phyloP scores from a whole-genome alignment of 495 filamentous ascomycete species.

The Lasiosphaeria miniovina region DNA sequence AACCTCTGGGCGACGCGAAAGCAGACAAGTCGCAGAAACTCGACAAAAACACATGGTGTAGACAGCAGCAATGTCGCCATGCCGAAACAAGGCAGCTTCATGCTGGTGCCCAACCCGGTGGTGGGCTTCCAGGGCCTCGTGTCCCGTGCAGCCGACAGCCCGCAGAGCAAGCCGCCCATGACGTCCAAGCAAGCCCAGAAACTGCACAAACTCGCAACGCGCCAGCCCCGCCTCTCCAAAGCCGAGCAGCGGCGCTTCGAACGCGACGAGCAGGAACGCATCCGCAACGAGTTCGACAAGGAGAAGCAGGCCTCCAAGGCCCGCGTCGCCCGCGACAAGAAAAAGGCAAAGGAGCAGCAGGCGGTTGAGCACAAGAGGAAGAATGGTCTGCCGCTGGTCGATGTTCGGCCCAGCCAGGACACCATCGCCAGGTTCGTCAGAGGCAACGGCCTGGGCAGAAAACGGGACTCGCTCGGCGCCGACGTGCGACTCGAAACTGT shows the following conservation, averaged over 20 bases:
- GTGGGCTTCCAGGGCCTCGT: constrained; percentile 25
- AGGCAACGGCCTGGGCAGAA: constrained; percentile 26
- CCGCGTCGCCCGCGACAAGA: constrained; percentile 39
- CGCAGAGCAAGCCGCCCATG: constrained; percentile 24
- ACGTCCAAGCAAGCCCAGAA: constrained; percentile 46
- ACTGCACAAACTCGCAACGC: constrained; percentile 31
- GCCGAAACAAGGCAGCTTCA: constrained; percentile 26
- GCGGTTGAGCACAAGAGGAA: constrained; percentile 36
- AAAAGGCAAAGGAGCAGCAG: constrained; percentile 39
- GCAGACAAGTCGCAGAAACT: too few species aligned
- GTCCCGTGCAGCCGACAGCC: constrained; percentile 7
- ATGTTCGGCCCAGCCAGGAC: constrained; percentile 42
- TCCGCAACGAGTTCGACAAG: constrained; percentile 43
- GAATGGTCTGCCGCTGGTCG: constrained; percentile 40
- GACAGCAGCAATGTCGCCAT: constrained; percentile 12
- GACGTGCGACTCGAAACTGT: constrained; percentile 4
- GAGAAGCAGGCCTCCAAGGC: constrained; percentile 38
- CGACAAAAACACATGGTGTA: not conserved
- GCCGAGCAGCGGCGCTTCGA: constrained; percentile 41
- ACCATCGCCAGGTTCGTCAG: constrained; percentile 43
- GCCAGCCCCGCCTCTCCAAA: constrained; percentile 36
- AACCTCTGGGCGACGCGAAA: too few species aligned
- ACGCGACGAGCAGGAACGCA: constrained; percentile 43
- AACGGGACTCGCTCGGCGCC: constrained; percentile 16
- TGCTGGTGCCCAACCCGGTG: constrained; percentile 23